These are phyloP conservation scores for Niebla homalea DNA, from an alignment of 495 filamentous ascomycete genomes.

Conservation along the genomic window DNA sequence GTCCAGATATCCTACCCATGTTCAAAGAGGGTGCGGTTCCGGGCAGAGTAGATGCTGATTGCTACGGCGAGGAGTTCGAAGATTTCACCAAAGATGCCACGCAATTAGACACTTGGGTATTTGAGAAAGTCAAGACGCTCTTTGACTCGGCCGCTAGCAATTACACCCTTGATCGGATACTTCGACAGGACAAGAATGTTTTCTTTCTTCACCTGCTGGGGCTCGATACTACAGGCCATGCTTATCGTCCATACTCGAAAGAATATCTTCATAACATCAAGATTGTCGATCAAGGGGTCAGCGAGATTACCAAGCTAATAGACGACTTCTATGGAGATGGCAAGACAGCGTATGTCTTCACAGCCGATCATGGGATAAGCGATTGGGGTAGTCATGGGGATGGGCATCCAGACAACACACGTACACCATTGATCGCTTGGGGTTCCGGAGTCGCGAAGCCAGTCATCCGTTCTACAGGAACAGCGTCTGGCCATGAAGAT, in stretches of 20 bases:
- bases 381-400: conserved; percentile 98
- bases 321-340: conserved; percentile 86
- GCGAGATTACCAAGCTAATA: conserved; percentile 67
- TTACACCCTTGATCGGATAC: conserved; percentile 54
- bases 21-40: conserved; percentile 89
- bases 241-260: conserved; percentile 78
- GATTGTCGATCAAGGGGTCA: conserved; percentile 77
- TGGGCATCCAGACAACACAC: conserved; percentile 93
- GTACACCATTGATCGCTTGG: conserved; percentile 89
- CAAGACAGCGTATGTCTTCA: conserved; percentile 92
- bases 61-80: conserved; percentile 72
- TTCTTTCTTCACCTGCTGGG: conserved; percentile 98
- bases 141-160: conserved; percentile 71
- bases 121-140: conserved; percentile 77
- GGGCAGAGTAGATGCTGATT: conserved; percentile 70
- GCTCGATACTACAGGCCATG: conserved; percentile 84
- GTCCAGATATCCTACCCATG: conserved; percentile 95
- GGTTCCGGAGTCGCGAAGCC: conserved; percentile 83
- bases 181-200: conserved; percentile 76
- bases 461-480: conserved; percentile 34
- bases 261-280: conserved; percentile 95
- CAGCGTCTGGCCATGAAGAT: conserved; percentile 72
- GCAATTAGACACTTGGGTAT: conserved; percentile 85
- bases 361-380: conserved; percentile 97
- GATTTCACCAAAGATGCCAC: conserved; percentile 78